These are phyloP conservation scores for Rhipidocladum racemiflorum DNA, from an alignment of 176 grass and related monocot species.

Conservation along the genomic window DNA sequence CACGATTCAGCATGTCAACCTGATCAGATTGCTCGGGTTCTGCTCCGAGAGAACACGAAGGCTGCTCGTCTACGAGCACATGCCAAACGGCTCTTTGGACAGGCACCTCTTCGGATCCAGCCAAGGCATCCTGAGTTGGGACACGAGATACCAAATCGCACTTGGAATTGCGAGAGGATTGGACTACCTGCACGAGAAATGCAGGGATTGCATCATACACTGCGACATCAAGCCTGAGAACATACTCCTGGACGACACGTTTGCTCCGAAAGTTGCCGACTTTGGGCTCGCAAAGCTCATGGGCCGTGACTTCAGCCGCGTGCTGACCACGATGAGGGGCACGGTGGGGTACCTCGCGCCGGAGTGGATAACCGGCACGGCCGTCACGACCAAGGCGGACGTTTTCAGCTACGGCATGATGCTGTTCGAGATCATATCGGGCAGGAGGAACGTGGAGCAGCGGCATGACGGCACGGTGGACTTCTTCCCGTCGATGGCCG, in stretches of 20 bases:
- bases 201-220: slow-evolving; percentile 38
- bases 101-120: not conserved
- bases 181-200: not conserved
- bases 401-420: not conserved
- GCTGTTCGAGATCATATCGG: not conserved
- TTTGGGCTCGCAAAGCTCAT: not conserved
- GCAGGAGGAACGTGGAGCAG: not conserved
- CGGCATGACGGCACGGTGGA: not conserved
- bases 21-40: not conserved
- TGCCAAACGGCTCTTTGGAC: not conserved
- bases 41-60: not conserved
- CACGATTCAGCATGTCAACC: not conserved
- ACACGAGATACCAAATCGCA: not conserved
- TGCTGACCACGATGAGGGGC: not conserved
- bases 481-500: not conserved
- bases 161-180: not conserved
- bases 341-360: not conserved
- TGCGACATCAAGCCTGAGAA: slow-evolving; percentile 58
- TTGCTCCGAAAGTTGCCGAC: not conserved
- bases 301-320: not conserved
- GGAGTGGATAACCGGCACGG: not conserved
- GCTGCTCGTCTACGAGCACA: not conserved
- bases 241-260: slow-evolving; percentile 21
- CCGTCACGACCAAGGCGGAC: not conserved
- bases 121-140: not conserved